Base-by-base conservation (phyloP, 495 filamentous ascomycete species). In the Penicillium cosmopolitanum region DNA sequence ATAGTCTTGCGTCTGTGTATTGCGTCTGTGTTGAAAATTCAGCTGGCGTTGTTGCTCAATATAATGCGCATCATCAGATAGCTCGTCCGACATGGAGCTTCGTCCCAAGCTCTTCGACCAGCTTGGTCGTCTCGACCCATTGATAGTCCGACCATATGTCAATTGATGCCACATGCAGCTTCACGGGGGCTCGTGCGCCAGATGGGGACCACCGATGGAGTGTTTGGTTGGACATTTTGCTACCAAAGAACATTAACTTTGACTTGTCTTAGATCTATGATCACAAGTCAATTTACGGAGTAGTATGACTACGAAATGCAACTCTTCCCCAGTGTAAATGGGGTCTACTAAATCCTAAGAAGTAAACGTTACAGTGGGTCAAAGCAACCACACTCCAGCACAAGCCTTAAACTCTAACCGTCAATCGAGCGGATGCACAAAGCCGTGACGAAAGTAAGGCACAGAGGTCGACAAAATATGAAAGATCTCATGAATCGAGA, bases 221-320 rank as follows among this genome's bases (percentile, higher is more conserved):
- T 31, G 28, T 31, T 31, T 31, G 28, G 28, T 8, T 6, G 28
- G 8, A 31, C 28, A 31, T 31, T 31, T 31, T 31, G 28, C 28
- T 31, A 1, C 28, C 28, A 31, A 31, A 31, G 28, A 31, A 9
- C 28, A 38, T 38, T n/a, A 38, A 38, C 9, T 38, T 38, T n/a
- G 11, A n/a, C 11, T 13, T 13, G 36, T 13, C 11, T 16, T n/a
- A 44, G 42, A 12, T 16, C 36, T 13, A 16, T 10, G 16, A 44
- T 44, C 42, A 44, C 42, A 44, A 44, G 42, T 19, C 19, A 9
- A 44, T 44, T 44, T 44, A n/a, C n/a, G n/a, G n/a, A n/a, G n/a
- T n/a, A 44, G 4, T 19, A 44, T 44, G 15, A 38, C 16, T 9
- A 48, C 46, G n/a, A 12, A 48, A 48, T 48, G 46, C 21, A 48